These are phyloP conservation scores for Schizophyllum commune DNA, from an alignment of 1,284 basidiomycete species.

Conservation along the genomic window DNA sequence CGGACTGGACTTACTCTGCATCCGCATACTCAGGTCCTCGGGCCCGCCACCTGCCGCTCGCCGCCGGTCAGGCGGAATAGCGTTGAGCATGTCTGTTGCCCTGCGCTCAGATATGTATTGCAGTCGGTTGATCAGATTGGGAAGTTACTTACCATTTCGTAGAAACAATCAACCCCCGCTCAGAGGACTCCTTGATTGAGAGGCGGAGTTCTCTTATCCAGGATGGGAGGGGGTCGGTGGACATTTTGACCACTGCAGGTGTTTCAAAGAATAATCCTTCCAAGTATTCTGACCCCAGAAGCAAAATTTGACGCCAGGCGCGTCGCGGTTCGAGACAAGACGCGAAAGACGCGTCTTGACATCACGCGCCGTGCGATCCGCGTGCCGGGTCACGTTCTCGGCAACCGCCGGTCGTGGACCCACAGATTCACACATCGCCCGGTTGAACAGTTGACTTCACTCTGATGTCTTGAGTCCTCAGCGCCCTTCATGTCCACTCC, in stretches of 20 bases:
- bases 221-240: not conserved
- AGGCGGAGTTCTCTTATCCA: constrained; percentile 36
- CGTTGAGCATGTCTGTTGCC: not conserved
- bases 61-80: not conserved
- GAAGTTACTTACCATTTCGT: constrained; percentile 59
- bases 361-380: no score
- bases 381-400: no score
- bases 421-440: no score
- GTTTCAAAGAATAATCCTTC: no score
- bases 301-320: not conserved
- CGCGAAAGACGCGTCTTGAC: not conserved
- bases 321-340: not conserved
- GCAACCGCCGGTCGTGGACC: no score
- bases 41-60: no score
- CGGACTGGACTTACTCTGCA: no score
- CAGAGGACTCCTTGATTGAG: constrained; percentile 54
- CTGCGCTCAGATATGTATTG: not conserved
- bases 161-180: constrained; percentile 49
- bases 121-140: not conserved
- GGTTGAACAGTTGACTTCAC: no score
- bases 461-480: no score
- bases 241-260: no score
- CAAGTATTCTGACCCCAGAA: no score
- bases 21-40: not conserved
- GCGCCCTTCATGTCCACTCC: no score